A percentile compares a stretch with the other conserved stretches of the same genome.
These are phyloP conservation scores for Lichtheimia hyalospora DNA, from an alignment of 371 early-diverging fungal genomes.

Conservation along the genomic window DNA sequence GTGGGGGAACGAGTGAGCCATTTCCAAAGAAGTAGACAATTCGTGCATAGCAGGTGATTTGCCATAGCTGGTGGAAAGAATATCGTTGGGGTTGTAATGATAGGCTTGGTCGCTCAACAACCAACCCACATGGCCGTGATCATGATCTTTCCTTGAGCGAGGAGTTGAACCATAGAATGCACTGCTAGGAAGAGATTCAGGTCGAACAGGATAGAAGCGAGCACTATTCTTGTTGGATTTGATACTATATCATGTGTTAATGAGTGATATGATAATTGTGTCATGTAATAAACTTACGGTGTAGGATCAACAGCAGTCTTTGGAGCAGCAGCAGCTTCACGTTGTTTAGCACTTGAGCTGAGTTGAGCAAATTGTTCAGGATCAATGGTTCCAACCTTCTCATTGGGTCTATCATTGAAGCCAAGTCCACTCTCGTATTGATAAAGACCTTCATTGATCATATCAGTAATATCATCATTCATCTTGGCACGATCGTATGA, in stretches of 20 bases:
- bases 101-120: slow-evolving; percentile 63
- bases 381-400: slow-evolving; percentile 69
- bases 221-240: slow-evolving; percentile 51
- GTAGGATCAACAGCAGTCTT: slow-evolving; percentile 14
- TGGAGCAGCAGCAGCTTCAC: slow-evolving; percentile 6
- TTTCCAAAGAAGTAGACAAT: slow-evolving; percentile 44
- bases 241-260: slow-evolving; percentile 7
- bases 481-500: slow-evolving; percentile 80
- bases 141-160: slow-evolving; percentile 55
- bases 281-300: slow-evolving; percentile 13
- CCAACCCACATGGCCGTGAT: slow-evolving; percentile 90
- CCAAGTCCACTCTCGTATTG: slow-evolving; percentile 83
- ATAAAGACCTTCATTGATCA: slow-evolving; percentile 94
- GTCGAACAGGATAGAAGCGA: slow-evolving; percentile 66
- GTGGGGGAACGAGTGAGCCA: slow-evolving; percentile 74
- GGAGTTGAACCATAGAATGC: slow-evolving; percentile 44
- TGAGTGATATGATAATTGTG: neutral
- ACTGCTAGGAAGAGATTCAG: slow-evolving; percentile 53
- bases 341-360: slow-evolving; percentile 24
- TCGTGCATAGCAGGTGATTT: slow-evolving; percentile 38
- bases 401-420: neutral
- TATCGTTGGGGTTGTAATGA: slow-evolving; percentile 49
- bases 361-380: slow-evolving; percentile 65
- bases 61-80: slow-evolving; percentile 41
- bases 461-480: slow-evolving; percentile 87